Evolutionary conservation across 305 asterid species (phyloP).

Genomic region (Solanum hybrid): DNA sequence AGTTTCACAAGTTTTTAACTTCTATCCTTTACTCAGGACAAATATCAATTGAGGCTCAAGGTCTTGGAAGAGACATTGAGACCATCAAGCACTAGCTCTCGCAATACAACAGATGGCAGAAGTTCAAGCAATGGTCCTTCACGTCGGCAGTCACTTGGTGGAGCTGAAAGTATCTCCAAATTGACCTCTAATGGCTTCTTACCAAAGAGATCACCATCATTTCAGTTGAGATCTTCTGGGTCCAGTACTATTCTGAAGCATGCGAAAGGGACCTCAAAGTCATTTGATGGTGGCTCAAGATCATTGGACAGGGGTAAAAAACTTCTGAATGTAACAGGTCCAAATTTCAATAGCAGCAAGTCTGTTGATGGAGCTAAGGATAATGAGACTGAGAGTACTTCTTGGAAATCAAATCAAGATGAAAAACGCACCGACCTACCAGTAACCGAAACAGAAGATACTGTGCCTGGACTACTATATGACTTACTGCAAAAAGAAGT

Average conservation of each 20-base stretch:
- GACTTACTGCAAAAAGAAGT: conserved; percentile 91
- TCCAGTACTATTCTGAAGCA: conserved; percentile 83
- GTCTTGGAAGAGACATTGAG: conserved; percentile 95
- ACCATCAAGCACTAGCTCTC: conserved; percentile 51
- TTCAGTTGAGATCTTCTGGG: conserved; percentile 81
- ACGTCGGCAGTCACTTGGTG: conserved; percentile 95
- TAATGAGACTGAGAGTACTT: conserved; percentile 45
- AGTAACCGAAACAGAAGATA: conserved; percentile 58
- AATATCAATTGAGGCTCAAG: conserved; percentile 67
- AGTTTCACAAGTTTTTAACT: not conserved
- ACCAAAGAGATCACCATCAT: conserved; percentile 94
- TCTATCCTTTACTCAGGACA: conserved; percentile 48
- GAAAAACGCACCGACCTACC: conserved; percentile 53
- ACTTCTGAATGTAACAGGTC: conserved; percentile 81
- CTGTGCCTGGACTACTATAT: conserved; percentile 70
- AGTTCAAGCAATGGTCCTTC: conserved; percentile 69
- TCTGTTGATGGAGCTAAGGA: conserved; percentile 90
- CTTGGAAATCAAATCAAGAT: conserved; percentile 68
- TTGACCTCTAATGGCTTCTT: conserved; percentile 75
- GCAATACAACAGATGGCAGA: conserved; percentile 55
- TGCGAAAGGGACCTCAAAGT: conserved; percentile 98
- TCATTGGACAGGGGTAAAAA: conserved; percentile 74
- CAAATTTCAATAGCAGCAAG: conserved; percentile 82
- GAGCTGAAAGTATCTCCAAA: conserved; percentile 81
- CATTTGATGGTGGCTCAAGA: conserved; percentile 95